Percentiles rank a stretch among this genome's conserved stretches.
Conservation (phyloP, 2,329 filamentous ascomycete genomes). For the Fusarium denticulatum region DNA sequence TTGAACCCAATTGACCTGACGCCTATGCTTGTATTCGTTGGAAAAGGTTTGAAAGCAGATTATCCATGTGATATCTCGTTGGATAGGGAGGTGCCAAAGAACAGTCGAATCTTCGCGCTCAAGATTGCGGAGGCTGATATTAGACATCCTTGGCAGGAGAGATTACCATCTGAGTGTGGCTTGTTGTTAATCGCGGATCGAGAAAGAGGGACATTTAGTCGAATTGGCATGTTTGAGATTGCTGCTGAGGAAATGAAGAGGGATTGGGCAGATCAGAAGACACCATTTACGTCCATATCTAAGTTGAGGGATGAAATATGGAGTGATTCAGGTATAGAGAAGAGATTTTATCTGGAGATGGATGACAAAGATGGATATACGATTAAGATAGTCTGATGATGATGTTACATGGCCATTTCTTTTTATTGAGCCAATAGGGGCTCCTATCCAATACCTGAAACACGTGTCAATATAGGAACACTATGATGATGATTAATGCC, state of each 20-base stretch:
- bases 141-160: neutral
- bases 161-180: neutral
- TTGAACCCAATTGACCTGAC: neutral
- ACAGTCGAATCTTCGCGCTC: neutral
- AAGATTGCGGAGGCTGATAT: neutral
- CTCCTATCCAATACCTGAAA: neutral
- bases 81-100: neutral
- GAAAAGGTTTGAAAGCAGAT: neutral
- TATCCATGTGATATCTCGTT: neutral
- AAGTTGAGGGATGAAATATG: neutral
- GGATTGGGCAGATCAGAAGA: neutral
- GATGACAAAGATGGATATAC: neutral
- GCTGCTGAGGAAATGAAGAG: neutral
- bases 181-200: neutral
- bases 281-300: neutral
- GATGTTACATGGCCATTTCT: too few relatives aligned
- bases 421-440: neutral
- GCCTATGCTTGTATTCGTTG: neutral
- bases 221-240: slow-evolving; percentile 1
- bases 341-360: neutral
- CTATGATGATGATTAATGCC: fast-evolving
- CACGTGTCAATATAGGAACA: fast-evolving
- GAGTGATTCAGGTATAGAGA: neutral
- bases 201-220: neutral
- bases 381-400: neutral